Evolutionary conservation across 1,139 yeast species (phyloP).

Genomic region (Zygoascus meyerae): DNA sequence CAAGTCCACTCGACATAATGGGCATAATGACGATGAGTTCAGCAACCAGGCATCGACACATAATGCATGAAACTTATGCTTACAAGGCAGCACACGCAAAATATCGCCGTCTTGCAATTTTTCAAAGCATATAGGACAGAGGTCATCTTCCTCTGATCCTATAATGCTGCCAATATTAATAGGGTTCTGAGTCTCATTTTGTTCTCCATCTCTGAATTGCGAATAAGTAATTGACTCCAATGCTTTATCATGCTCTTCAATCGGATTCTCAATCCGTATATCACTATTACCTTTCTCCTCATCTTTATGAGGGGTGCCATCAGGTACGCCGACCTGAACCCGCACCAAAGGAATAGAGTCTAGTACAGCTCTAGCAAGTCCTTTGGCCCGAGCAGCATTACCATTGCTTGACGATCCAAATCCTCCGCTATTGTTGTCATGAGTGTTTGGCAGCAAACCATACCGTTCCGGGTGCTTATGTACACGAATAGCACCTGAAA

Average conservation of each 20-base stretch:
- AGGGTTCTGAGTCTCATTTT: not conserved
- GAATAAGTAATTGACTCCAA: not conserved
- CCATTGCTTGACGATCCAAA: slow-evolving; percentile 16
- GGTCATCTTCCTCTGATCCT: slow-evolving; percentile 4
- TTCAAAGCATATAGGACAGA: slow-evolving; percentile 77
- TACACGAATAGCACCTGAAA: slow-evolving; percentile 33
- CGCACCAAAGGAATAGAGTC: slow-evolving; percentile 35
- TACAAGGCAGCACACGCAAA: slow-evolving; percentile 64
- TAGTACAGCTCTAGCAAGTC: slow-evolving; percentile 35
- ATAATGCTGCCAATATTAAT: not conserved
- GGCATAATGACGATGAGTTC: slow-evolving; percentile 71
- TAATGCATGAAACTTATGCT: slow-evolving; percentile 73
- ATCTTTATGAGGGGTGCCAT: not conserved
- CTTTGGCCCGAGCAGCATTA: slow-evolving; percentile 26
- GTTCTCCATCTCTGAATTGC: not conserved
- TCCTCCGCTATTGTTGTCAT: slow-evolving; percentile 15
- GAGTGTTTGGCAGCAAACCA: slow-evolving; percentile 23
- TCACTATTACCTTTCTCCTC: slow-evolving; percentile 2
- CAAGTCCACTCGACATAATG: slow-evolving; percentile 69
- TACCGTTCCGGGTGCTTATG: slow-evolving; percentile 36
- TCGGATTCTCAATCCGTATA: not conserved
- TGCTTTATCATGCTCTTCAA: not conserved
- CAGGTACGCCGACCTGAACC: slow-evolving; percentile 19
- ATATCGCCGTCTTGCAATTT: slow-evolving; percentile 49
- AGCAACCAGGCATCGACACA: slow-evolving; percentile 83